Conservation (phyloP, 495 filamentous ascomycete species). For the Tricharina praecox region DNA sequence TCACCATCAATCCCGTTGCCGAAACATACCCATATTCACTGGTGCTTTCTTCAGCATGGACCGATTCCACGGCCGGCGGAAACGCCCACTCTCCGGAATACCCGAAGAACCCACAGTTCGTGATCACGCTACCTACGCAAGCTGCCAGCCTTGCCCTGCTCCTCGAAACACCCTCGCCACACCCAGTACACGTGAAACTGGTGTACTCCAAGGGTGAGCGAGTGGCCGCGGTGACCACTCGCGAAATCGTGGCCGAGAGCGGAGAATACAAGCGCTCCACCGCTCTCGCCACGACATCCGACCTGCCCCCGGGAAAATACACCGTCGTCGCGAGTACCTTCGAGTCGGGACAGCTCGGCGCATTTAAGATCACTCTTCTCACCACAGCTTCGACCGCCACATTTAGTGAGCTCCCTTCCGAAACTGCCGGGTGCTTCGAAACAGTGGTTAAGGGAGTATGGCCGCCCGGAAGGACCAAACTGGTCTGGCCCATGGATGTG, state of each 20-base stretch:
- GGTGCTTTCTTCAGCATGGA: constrained; percentile 51
- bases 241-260: constrained; percentile 62
- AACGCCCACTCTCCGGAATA: constrained; percentile 60
- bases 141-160: constrained; percentile 37
- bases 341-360: constrained; percentile 53
- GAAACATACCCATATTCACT: constrained; percentile 40
- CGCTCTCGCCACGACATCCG: constrained; percentile 40
- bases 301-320: constrained; percentile 48
- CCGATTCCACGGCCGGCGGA: constrained; percentile 60
- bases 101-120: constrained; percentile 69
- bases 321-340: constrained; percentile 81
- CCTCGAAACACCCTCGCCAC: constrained; percentile 43
- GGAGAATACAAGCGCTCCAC: constrained; percentile 72
- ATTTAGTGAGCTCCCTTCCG: constrained; percentile 36
- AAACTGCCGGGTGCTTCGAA: constrained; percentile 22
- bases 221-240: constrained; percentile 45
- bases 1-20: constrained; percentile 42
- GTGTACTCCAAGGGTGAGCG: constrained; percentile 51
- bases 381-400: constrained; percentile 36
- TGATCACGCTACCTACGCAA: constrained; percentile 36
- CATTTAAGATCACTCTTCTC: constrained; percentile 53
- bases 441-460: constrained; percentile 13
- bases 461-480: constrained; percentile 20
- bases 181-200: constrained; percentile 70
- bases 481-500: constrained; percentile 16